Evolutionary conservation across 345 rosid genomes (phyloP).

Genomic region (Xanthoceras sorbifolium): DNA sequence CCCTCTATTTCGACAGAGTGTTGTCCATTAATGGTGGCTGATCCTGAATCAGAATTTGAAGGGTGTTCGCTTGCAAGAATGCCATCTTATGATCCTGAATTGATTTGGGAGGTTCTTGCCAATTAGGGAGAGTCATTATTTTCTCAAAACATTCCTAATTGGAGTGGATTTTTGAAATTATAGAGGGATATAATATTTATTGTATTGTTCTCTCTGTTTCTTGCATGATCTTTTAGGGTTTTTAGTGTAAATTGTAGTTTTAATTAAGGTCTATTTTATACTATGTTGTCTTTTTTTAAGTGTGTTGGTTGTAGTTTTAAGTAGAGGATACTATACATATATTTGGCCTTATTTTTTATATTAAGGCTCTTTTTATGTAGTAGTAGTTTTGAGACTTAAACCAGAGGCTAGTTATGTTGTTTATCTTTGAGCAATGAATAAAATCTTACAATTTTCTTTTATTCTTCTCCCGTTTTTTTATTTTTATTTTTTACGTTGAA

Average conservation of each 20-base stretch:
- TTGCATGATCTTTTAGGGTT: background rate
- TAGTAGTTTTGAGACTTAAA: background rate
- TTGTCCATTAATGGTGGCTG: conserved; percentile 25
- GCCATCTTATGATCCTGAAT: conserved; percentile 91
- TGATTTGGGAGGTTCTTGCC: conserved; percentile 92
- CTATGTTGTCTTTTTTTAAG: background rate
- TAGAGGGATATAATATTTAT: background rate
- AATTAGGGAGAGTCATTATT: conserved; percentile 35
- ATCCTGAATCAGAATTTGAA: conserved; percentile 41
- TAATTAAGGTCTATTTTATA: too few species aligned
- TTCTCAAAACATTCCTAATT: background rate
- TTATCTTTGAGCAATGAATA: background rate
- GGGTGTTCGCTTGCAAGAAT: conserved; percentile 70
- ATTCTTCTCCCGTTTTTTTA: background rate
- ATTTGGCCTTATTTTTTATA: conserved; percentile 21
- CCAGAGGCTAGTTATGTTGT: background rate
- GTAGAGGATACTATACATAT: background rate
- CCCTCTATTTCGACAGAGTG: conserved; percentile 45
- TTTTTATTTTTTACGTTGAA: background rate
- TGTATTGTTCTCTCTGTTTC: background rate
- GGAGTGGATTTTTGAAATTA: conserved; percentile 3
- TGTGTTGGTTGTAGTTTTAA: background rate
- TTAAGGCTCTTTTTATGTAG: conserved; percentile 12
- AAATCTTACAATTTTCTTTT: background rate
- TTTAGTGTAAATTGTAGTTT: conserved; percentile 25